Evolutionary conservation across 345 rosid genomes (phyloP).

Genomic region (Streptanthus diversifolius): DNA sequence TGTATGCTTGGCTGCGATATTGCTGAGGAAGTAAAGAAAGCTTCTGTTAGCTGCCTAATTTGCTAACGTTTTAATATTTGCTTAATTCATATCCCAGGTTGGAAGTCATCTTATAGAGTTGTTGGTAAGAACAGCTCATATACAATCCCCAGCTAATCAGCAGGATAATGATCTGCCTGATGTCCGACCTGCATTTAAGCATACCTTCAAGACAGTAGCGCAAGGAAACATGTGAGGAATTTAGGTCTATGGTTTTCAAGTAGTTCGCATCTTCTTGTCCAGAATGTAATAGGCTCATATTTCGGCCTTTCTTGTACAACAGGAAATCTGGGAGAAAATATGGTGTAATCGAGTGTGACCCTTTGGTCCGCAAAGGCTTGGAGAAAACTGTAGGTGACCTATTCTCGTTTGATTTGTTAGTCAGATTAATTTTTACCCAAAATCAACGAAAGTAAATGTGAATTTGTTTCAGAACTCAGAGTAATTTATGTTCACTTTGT

Average conservation of each 20-base stretch:
- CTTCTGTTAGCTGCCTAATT: slow-evolving; percentile 2
- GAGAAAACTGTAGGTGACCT: slow-evolving; percentile 70
- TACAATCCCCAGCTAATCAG: slow-evolving; percentile 75
- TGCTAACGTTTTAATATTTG: slow-evolving; percentile 16
- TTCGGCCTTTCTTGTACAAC: slow-evolving; percentile 27
- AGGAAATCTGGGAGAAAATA: slow-evolving; percentile 66
- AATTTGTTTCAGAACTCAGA: neutral
- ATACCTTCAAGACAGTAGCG: slow-evolving; percentile 48
- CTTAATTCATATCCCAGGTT: slow-evolving; percentile 50
- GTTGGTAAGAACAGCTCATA: slow-evolving; percentile 71
- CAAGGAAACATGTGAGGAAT: slow-evolving; percentile 53
- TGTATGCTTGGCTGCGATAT: slow-evolving; percentile 22
- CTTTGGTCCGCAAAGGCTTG: slow-evolving; percentile 77
- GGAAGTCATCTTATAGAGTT: slow-evolving; percentile 90
- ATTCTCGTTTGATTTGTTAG: slow-evolving; percentile 9
- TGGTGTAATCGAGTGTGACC: slow-evolving; percentile 85
- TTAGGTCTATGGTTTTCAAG: slow-evolving; percentile 16
- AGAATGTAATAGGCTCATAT: slow-evolving; percentile 15
- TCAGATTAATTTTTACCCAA: neutral
- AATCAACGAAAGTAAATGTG: neutral
- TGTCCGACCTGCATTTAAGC: slow-evolving; percentile 89
- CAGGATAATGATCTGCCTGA: slow-evolving; percentile 67
- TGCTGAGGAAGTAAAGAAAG: slow-evolving; percentile 4
- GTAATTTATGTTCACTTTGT: slow-evolving; percentile 11
- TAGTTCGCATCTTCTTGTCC: slow-evolving; percentile 12